Evolutionary conservation across 108 stramenopile genomes (phyloP), one percentile per base, ranked within the genome.

Genomic region (Asterionellopsis glacialis): DNA sequence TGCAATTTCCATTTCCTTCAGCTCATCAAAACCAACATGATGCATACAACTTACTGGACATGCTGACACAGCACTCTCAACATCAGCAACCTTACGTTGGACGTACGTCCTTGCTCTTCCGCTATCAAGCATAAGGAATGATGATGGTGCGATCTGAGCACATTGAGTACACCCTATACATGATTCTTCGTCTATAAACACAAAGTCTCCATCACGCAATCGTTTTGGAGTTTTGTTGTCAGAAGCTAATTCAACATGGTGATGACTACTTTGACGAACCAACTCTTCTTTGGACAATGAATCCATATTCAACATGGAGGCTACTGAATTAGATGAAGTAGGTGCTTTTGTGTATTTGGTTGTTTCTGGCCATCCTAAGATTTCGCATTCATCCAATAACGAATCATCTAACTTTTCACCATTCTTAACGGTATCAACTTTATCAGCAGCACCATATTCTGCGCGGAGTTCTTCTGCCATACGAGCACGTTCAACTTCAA

Each of bases 11-110:
- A 85, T 70, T 54, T 88, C 80, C 51, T 80, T 71, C 45, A 92
- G 52, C 67, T 85, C 84, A 24, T 84, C 73, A 72, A 64, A 87
- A 0, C 76, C 67, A 7, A 92, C 76, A 22, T 57, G 57, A 51
- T 92, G 87, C 90, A 92, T 92, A 65, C 90, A 92, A 26, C 62
- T 69, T 11, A 87, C 90, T 10, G 90, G 90, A 53, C 90, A 92
- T n/a, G 69, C 59, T 39, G 69, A 45, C 9, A 88, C 82, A 28
- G 87, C 87, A 9, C 58, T 49, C 18, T 74, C 69, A 27, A 92
- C 77, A 56, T 88, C 90, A n/a, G 59, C 59, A 11, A 67, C 38
- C 23, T 53, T 67, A 41, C 74, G 72, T 38, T 92, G 90, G 2
- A 59, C 53, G 66, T 75, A 92, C 0, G 85, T 84, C 51, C 90